Conservation (phyloP, 1,139 yeast species). For the Zygoascus meyerae region DNA sequence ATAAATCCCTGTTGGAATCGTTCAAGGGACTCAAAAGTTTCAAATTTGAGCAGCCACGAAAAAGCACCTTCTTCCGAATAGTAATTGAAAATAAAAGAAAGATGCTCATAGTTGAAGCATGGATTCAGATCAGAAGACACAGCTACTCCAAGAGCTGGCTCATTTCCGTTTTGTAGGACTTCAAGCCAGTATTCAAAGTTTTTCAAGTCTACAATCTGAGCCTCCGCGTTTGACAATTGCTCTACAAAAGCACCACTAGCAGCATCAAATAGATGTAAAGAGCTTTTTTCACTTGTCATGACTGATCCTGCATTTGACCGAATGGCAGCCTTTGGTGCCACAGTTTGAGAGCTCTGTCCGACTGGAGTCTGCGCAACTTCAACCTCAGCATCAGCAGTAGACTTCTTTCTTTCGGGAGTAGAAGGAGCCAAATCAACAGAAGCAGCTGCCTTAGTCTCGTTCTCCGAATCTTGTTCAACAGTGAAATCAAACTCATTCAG, state of each 20-base stretch:
- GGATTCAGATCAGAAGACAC: slow-evolving; percentile 56
- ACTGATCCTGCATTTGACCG: background rate
- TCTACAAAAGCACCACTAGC: slow-evolving; percentile 45
- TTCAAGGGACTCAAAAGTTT: slow-evolving; percentile 37
- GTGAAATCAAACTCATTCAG: slow-evolving; percentile 50
- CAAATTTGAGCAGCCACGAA: slow-evolving; percentile 63
- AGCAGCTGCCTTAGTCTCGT: slow-evolving; percentile 1
- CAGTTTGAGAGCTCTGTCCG: background rate
- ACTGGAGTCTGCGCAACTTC: background rate
- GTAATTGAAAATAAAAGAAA: slow-evolving; percentile 63
- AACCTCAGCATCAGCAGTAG: background rate
- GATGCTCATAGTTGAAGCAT: slow-evolving; percentile 51
- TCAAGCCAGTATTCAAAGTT: slow-evolving; percentile 51
- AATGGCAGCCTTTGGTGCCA: slow-evolving; percentile 3
- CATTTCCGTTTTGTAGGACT: slow-evolving; percentile 29
- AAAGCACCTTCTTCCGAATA: slow-evolving; percentile 36
- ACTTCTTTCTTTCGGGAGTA: background rate
- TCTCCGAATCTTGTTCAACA: background rate
- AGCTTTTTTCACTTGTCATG: slow-evolving; percentile 28
- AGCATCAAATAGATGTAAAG: slow-evolving; percentile 54
- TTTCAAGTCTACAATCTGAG: slow-evolving; percentile 44
- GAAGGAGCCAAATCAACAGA: slow-evolving; percentile 1
- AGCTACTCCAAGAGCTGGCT: slow-evolving; percentile 38
- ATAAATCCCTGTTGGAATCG: slow-evolving; percentile 50
- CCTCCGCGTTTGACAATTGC: slow-evolving; percentile 36